Evolutionary conservation across 73 alveolate species (phyloP), one percentile per base, ranked within the genome.

Genomic region (Paramecium sexaurelia): DNA sequence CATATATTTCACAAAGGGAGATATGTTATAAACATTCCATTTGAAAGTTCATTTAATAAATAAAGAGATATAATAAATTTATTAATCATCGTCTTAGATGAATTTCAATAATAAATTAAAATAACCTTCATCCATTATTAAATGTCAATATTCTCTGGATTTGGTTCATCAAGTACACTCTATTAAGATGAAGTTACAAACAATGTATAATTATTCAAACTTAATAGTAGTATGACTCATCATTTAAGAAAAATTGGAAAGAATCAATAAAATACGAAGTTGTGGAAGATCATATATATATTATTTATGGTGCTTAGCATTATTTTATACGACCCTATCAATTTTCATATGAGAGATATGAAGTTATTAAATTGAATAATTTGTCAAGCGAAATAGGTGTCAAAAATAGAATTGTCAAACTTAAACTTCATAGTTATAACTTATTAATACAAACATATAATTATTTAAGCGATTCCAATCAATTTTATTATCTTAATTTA

Each of bases 191-290:
- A 61, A 61, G 11, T 61, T 9, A 61, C 83, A 26, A 61, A 61
- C n/a, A 61, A 26, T 61, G 83, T 61, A 61, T 15, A 6, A 1
- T 22, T 13, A 22, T 61, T 9, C 22, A 32, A 61, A 29, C 83
- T 27, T 61, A 61, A 26, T 61, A 11, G 67, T 61, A 61, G 83
- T 61, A 61, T 61, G 83, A 61, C 26, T 61, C 83, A 1, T 61
- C 41, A 15, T 61, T 29, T 11, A 26, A 32, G 11, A 7, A 17
- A 1, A 61, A 61, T 29, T 61, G 83, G 83, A 32, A 32, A 32
- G 83, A 61, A 13, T 61, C 7, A 7, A 32, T 61, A 11, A 61
- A 61, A 32, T 61, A 61, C 7, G 83, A 26, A 3, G 26, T 26
- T 29, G 26, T 29, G 7, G 83, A 61, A 29, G 83, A 61, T 61